These are phyloP conservation scores for Paramecium biaurelia DNA, from an alignment of 73 alveolate species.

Conservation along the genomic window DNA sequence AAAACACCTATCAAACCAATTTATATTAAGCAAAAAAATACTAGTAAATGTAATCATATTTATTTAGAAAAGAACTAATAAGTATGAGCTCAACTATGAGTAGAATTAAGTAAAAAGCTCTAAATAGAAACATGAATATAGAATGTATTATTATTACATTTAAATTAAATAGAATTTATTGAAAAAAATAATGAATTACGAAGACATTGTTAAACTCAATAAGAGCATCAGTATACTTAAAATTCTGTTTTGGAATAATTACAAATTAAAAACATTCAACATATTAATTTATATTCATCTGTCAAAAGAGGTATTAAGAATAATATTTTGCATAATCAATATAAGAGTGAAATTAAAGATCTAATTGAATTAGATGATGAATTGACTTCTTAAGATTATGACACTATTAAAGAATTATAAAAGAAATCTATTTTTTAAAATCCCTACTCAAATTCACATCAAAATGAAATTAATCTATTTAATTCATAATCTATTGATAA, in stretches of 20 bases:
- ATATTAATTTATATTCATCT: background rate
- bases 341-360: background rate
- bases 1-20: background rate
- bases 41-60: background rate
- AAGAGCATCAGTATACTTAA: background rate
- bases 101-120: background rate
- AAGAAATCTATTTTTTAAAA: background rate
- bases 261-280: background rate
- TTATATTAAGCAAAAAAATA: background rate
- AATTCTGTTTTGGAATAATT: background rate
- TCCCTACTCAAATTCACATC: background rate
- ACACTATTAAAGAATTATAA: background rate
- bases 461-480: background rate
- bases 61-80: background rate
- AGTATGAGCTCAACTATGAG: background rate
- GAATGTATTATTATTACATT: background rate
- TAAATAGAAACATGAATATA: background rate
- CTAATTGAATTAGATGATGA: background rate
- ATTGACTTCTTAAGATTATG: background rate
- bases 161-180: background rate
- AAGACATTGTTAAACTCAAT: background rate
- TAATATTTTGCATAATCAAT: background rate
- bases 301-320: background rate
- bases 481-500: background rate
- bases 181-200: background rate